Percentiles rank a stretch among this genome's conserved stretches.
Conservation (phyloP, 768 basidiomycete genomes). For the Boletus barrowsii region DNA sequence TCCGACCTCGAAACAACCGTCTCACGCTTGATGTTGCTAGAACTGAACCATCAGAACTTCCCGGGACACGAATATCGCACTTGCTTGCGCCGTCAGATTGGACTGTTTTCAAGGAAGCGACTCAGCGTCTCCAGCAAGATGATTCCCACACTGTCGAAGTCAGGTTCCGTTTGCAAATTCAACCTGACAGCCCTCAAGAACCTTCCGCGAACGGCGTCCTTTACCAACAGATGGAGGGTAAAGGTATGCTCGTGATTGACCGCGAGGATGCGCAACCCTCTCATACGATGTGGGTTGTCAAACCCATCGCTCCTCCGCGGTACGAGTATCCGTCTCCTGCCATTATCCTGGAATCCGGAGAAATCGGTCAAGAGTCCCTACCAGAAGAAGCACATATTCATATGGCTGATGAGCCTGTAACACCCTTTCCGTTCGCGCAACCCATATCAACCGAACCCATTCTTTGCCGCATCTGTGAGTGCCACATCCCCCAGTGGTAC, state of each 20-base stretch:
- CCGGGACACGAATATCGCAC: conserved; percentile 77
- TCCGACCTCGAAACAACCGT: neutral
- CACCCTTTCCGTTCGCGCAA: conserved; percentile 72
- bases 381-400: conserved; percentile 35
- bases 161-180: conserved; percentile 80
- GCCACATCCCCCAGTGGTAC: conserved; percentile 96
- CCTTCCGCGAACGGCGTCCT: conserved; percentile 47
- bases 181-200: conserved; percentile 56
- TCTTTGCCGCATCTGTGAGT: conserved; percentile 96
- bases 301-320: conserved; percentile 70
- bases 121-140: conserved; percentile 78
- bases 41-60: conserved; percentile 74
- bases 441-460: conserved; percentile 81
- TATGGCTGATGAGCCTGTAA: conserved; percentile 45
- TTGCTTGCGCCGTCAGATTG: conserved; percentile 78
- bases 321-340: conserved; percentile 65
- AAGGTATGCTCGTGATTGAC: conserved; percentile 98
- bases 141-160: conserved; percentile 94
- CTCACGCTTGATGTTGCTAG: conserved; percentile 40
- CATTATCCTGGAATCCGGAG: conserved; percentile 51
- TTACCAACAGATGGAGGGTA: conserved; percentile 91
- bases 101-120: conserved; percentile 83
- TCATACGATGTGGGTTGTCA: conserved; percentile 98
- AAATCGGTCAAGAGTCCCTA: conserved; percentile 37
- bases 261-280: conserved; percentile 82